Evolutionary conservation across 441 rosid genomes (phyloP).

Genomic region (Erysimum cheiri): DNA sequence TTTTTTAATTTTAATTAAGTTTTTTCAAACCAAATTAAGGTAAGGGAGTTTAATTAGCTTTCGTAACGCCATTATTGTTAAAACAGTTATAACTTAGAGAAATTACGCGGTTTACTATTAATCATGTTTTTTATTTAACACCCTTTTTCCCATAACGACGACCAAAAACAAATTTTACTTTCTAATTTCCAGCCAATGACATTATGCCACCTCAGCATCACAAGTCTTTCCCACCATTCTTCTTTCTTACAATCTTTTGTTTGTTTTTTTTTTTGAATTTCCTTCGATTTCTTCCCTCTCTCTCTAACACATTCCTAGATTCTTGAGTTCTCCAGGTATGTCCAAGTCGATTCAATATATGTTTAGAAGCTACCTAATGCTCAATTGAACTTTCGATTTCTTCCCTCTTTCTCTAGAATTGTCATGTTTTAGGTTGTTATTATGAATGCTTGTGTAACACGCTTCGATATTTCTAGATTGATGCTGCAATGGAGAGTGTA

Average conservation of each 20-base stretch:
- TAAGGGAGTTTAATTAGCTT: conserved; percentile 18
- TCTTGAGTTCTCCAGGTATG: conserved; percentile 38
- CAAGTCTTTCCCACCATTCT: not conserved
- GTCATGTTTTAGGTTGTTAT: not conserved
- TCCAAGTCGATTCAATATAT: conserved; percentile 13
- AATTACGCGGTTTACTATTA: conserved; percentile 29
- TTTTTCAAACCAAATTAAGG: not conserved
- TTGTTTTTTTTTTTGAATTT: conserved; percentile 14
- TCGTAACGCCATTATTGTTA: not conserved
- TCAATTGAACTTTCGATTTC: not conserved
- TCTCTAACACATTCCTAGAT: not conserved
- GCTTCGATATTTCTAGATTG: conserved; percentile 2
- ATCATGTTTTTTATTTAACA: not conserved
- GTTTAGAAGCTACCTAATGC: not conserved
- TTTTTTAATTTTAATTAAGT: not conserved
- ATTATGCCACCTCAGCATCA: conserved; percentile 29
- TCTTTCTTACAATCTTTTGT: conserved; percentile 7
- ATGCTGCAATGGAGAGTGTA: conserved; percentile 55
- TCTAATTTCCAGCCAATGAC: conserved; percentile 12
- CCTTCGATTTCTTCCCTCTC: conserved; percentile 7
- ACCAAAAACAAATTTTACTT: not conserved
- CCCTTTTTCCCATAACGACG: not conserved
- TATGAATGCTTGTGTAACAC: conserved; percentile 24
- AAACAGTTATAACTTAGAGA: conserved; percentile 21
- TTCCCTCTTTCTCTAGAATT: not conserved